Evolutionary conservation across 257 asterid species (phyloP).

Genomic region (Linaria vulgaris): DNA sequence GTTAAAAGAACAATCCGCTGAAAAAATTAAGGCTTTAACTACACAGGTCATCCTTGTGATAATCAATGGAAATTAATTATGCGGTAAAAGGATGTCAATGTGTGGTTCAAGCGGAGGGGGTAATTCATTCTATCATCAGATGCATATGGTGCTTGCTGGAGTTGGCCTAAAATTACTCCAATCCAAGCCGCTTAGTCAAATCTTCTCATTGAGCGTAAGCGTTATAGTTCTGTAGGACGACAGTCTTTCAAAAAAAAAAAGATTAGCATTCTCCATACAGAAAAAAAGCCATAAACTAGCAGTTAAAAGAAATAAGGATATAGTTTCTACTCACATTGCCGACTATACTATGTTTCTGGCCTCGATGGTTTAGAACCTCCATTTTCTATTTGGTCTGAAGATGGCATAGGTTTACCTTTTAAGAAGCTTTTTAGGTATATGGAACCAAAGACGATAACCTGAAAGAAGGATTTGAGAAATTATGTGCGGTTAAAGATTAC

Average conservation of each 20-base stretch:
- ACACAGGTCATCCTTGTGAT: not conserved
- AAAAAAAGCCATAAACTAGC: not conserved
- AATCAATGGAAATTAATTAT: not conserved
- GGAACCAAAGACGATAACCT: slow-evolving; percentile 90
- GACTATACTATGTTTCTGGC: slow-evolving; percentile 30
- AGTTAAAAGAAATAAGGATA: slow-evolving; percentile 13
- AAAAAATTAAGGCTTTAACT: not conserved
- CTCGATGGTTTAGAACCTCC: slow-evolving; percentile 48
- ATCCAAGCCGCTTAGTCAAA: slow-evolving; percentile 20
- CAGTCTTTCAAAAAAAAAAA: slow-evolving; percentile 20
- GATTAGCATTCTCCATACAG: slow-evolving; percentile 16
- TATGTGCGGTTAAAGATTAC: slow-evolving; percentile 6
- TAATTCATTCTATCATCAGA: slow-evolving; percentile 28
- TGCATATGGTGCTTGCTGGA: slow-evolving; percentile 29
- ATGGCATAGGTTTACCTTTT: slow-evolving; percentile 41
- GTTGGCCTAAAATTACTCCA: slow-evolving; percentile 38
- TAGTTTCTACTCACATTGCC: slow-evolving; percentile 8
- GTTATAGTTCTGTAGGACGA: slow-evolving; percentile 2
- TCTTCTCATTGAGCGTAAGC: slow-evolving; percentile 16
- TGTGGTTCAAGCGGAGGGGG: not conserved
- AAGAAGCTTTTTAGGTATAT: slow-evolving; percentile 74
- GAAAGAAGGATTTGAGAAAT: slow-evolving; percentile 27
- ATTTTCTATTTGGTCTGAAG: slow-evolving; percentile 43
- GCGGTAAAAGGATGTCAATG: slow-evolving; percentile 8
- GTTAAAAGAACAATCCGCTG: not conserved